A percentile compares a stretch with the other conserved stretches of the same genome.
phyloP scores from a whole-genome alignment of 495 filamentous ascomycete species.

The Neurospora terricola region DNA sequence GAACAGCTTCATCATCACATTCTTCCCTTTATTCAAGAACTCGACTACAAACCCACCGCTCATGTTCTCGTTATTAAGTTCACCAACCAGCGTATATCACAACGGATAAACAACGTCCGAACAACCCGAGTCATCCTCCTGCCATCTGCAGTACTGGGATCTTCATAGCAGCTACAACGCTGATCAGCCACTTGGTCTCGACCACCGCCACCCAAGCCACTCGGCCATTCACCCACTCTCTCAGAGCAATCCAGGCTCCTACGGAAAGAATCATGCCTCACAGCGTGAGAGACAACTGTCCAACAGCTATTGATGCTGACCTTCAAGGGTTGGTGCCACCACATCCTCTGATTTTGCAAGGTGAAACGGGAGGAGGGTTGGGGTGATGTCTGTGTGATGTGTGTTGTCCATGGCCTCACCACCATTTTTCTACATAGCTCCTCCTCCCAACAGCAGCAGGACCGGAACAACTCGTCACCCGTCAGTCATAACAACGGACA shows the following conservation, averaged over 20 bases:
- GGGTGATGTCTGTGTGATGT: not conserved
- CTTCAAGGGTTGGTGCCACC: slow-evolving; percentile 9
- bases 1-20: not conserved
- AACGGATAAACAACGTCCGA: not conserved
- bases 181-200: not conserved
- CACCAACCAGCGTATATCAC: not conserved
- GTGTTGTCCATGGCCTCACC: not conserved
- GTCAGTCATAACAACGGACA: not conserved
- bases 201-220: not conserved
- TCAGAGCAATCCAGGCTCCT: not conserved
- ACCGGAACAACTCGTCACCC: not conserved
- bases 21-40: not conserved
- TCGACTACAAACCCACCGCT: not conserved
- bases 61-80: not conserved
- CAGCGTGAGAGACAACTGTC: slow-evolving; percentile 3
- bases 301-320: not conserved
- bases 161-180: not conserved
- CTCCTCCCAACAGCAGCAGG: not conserved
- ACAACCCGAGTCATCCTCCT: not conserved
- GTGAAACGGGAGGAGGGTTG: not conserved
- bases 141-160: not conserved
- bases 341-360: not conserved
- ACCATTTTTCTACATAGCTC: not conserved
- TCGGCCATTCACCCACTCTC: not conserved
- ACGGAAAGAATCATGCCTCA: slow-evolving; percentile 11